A percentile compares a stretch with the other conserved stretches of the same genome.
Conservation (phyloP, 345 rosid species). For the Acer campestre region DNA sequence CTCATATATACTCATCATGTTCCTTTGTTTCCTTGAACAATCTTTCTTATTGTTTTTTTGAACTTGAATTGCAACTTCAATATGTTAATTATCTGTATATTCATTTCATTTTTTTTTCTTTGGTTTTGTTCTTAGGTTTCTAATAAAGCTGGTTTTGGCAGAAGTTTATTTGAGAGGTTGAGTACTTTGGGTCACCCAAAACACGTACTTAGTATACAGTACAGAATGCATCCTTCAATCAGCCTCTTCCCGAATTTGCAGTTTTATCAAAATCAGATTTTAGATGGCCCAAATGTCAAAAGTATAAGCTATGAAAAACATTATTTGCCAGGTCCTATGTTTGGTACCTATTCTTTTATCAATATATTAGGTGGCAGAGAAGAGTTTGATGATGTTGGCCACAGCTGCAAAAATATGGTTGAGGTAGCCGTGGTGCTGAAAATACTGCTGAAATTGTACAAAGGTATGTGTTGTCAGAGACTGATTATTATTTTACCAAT, state of each 20-base stretch:
- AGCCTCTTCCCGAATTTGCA: slow-evolving; percentile 52
- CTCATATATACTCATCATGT: background rate
- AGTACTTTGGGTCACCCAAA: slow-evolving; percentile 41
- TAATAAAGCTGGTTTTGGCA: slow-evolving; percentile 42
- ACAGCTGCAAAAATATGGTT: slow-evolving; percentile 39
- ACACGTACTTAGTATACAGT: slow-evolving; percentile 58
- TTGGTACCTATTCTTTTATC: slow-evolving; percentile 53
- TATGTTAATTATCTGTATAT: background rate
- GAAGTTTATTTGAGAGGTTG: slow-evolving; percentile 74
- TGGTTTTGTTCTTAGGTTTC: slow-evolving; percentile 35
- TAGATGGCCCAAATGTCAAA: slow-evolving; percentile 50
- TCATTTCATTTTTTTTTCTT: background rate
- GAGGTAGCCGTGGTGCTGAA: slow-evolving; percentile 45
- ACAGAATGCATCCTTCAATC: slow-evolving; percentile 85
- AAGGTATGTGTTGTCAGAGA: slow-evolving; percentile 30
- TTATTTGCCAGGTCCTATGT: slow-evolving; percentile 42
- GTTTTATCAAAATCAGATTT: slow-evolving; percentile 46
- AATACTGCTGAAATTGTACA: slow-evolving; percentile 32
- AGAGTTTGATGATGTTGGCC: slow-evolving; percentile 21
- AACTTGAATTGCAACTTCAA: background rate
- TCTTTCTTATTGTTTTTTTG: background rate
- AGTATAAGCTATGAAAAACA: slow-evolving; percentile 25
- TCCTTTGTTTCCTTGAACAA: background rate
- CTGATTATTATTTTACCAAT: too few relatives aligned
- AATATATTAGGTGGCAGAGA: slow-evolving; percentile 44